Conservation (phyloP, 441 rosid species). For the Eutrema salsugineum region DNA sequence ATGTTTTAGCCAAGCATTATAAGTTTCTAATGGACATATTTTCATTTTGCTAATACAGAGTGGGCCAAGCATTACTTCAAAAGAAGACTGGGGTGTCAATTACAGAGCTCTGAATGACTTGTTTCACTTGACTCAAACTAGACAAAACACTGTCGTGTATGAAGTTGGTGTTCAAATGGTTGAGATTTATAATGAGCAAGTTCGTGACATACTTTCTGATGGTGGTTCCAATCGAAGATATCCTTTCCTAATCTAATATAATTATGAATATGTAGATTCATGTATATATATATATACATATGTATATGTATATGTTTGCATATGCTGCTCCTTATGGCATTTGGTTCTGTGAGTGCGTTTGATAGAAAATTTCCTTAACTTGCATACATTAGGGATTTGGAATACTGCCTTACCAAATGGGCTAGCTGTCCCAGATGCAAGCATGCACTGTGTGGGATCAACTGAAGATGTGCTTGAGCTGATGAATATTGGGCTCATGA, state of each 20-base stretch:
- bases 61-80: constrained; percentile 75
- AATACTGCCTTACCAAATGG: constrained; percentile 76
- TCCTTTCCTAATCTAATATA: constrained; percentile 46
- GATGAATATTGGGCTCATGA: constrained; percentile 77
- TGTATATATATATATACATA: neutral
- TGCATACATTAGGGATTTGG: constrained; percentile 95
- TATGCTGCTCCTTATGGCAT: neutral
- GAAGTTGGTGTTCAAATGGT: constrained; percentile 92
- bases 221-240: constrained; percentile 73
- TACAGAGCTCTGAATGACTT: constrained; percentile 92
- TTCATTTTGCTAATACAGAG: constrained; percentile 42
- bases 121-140: constrained; percentile 63
- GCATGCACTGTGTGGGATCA: constrained; percentile 74
- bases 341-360: constrained; percentile 8
- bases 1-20: neutral
- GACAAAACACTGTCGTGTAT: constrained; percentile 51
- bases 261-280: neutral
- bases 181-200: constrained; percentile 94
- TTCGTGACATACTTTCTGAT: constrained; percentile 73
- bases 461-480: constrained; percentile 78
- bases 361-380: constrained; percentile 46
- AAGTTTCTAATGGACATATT: constrained; percentile 14
- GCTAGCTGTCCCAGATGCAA: constrained; percentile 95
- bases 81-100: constrained; percentile 94
- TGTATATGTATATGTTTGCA: neutral